Evolutionary conservation across 129 eudicot genomes (phyloP).

Genomic region (Saposhnikovia divaricata): DNA sequence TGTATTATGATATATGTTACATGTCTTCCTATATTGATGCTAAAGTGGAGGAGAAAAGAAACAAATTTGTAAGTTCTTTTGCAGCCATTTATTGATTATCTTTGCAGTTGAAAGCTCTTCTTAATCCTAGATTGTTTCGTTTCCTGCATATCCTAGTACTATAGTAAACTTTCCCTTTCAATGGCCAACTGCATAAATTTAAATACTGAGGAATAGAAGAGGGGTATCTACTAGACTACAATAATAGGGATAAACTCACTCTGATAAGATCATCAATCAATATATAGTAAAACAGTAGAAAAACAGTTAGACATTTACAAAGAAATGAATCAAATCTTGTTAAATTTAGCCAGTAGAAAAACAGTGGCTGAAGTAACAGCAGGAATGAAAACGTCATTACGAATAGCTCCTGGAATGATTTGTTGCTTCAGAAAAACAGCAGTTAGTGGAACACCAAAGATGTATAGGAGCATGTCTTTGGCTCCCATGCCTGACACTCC

Average conservation of each 20-base stretch:
- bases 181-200: background rate
- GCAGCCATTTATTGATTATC: background rate
- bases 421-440: constrained; percentile 57
- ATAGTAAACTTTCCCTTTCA: background rate
- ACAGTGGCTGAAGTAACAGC: constrained; percentile 77
- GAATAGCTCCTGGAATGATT: constrained; percentile 45
- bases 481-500: constrained; percentile 75
- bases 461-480: constrained; percentile 59
- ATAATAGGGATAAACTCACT: background rate
- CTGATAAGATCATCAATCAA: background rate
- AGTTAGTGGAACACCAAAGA: constrained; percentile 66
- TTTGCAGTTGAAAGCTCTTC: background rate
- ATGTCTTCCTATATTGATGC: background rate
- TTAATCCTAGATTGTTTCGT: background rate
- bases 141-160: background rate
- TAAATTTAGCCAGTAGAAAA: constrained; percentile 53
- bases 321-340: constrained; percentile 36
- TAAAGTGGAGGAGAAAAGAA: background rate
- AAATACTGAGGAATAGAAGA: background rate
- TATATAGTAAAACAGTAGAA: no score
- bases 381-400: constrained; percentile 67
- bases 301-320: no score
- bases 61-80: background rate
- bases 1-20: background rate
- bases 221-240: background rate